Evolutionary conservation across 768 basidiomycete genomes (phyloP), one percentile per base, ranked within the genome.

Genomic region (Crepidotus variabilis): DNA sequence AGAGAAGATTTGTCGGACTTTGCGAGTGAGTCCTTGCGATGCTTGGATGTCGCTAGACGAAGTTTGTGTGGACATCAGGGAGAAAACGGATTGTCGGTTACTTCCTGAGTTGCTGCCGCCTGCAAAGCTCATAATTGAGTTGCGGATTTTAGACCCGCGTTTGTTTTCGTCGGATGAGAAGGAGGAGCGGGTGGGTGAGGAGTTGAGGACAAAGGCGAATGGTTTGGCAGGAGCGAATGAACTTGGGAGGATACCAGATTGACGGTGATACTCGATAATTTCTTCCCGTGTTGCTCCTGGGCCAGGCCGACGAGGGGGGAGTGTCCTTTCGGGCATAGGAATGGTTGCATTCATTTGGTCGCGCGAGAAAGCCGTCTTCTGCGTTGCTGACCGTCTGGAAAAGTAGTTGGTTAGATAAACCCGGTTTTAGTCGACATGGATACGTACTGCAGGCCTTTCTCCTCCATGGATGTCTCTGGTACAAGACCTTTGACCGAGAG

Each of bases 1-100:
- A 53, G 72, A 75, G 66, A 89, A 92, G 1, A 79, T 53, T 64
- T 89, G 88, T 32, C 79, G 81, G 57, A 89, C 80, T 68, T 80
- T 81, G 61, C 83, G 82, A 22, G 69, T 63, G 1, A 70, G 68
- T 2, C 76, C 75, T 34, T 68, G 57, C 34, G 73, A 70, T 6
- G 69, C 61, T 35, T 57, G 67, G 36, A 65, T 54, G 36, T 72
- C 69, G 54, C 69, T 58, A n/a, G 76, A 76, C 18, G 72, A 75
- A 14, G 67, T 64, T 16, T 48, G 49, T 33, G 46, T 55, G 10
- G 66, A 67, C 46, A 56, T 50, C 45, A 71, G 62, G 6, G 76
- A 77, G 13, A 71, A 57, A 22, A 75, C 72, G 7, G 78, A 78
- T 62, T 76, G 76, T 48, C 74, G 71, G 51, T 72, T 75, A 45